Conservation (phyloP, 2,329 filamentous ascomycete genomes). For the Penicillium nordicum region DNA sequence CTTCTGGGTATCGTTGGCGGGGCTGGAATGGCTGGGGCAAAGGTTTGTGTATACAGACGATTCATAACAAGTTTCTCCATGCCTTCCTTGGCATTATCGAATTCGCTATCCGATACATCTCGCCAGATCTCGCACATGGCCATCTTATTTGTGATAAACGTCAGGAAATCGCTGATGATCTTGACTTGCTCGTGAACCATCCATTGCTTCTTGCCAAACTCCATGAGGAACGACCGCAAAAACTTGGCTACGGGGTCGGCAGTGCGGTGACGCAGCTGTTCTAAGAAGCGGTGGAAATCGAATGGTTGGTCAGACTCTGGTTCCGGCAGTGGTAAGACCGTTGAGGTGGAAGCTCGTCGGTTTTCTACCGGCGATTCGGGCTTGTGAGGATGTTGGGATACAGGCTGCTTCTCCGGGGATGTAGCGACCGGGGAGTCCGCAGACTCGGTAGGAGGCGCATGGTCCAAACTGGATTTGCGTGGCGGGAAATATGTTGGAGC, state of each 20-base stretch:
- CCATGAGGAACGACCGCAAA: constrained; percentile 85
- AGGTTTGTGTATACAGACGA: constrained; percentile 88
- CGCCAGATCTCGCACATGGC: constrained; percentile 94
- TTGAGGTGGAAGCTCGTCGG: constrained; percentile 37
- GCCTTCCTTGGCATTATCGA: constrained; percentile 95
- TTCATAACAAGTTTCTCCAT: constrained; percentile 99
- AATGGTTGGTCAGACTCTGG: constrained; percentile 85
- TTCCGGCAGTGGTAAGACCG: constrained; percentile 63
- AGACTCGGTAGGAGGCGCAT: constrained; percentile 48
- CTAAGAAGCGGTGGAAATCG: constrained; percentile 94
- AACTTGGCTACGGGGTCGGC: constrained; percentile 98
- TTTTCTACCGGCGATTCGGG: constrained; percentile 22
- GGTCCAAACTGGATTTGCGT: constrained; percentile 81
- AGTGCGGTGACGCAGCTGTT: constrained; percentile 91
- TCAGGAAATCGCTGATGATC: constrained; percentile 92
- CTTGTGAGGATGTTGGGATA: constrained; percentile 26
- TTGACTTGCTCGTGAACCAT: constrained; percentile 99
- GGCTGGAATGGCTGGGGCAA: constrained; percentile 86
- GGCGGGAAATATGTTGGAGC: constrained; percentile 69
- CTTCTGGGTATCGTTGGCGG: constrained; percentile 63
- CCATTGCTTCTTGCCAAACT: constrained; percentile 98
- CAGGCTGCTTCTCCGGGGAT: constrained; percentile 23
- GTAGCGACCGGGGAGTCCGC: constrained; percentile 26
- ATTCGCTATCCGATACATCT: constrained; percentile 91
- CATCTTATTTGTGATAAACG: constrained; percentile 99